Evolutionary conservation across 129 eudicot species (phyloP).

Genomic region (Cynara cardunculus): DNA sequence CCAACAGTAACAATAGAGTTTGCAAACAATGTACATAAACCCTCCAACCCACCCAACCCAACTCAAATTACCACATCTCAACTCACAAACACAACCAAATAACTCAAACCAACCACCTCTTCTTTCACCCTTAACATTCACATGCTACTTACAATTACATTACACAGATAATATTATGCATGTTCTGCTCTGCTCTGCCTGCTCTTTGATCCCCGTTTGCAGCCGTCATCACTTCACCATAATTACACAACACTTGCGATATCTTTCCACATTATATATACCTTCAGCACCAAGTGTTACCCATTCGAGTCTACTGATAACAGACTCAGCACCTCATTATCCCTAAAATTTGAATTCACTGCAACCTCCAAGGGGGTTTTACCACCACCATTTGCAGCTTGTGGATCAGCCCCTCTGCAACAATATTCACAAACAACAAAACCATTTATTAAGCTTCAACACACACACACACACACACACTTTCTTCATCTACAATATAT

Average conservation of each 20-base stretch:
- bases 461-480: neutral
- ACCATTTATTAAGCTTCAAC: neutral
- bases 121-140: constrained; percentile 2
- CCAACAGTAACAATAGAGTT: constrained; percentile 19
- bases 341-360: constrained; percentile 62
- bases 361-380: constrained; percentile 66
- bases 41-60: neutral
- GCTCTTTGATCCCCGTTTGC: neutral
- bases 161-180: constrained; percentile 17
- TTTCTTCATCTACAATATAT: neutral
- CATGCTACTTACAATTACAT: constrained; percentile 21
- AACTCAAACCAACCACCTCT: constrained; percentile 23
- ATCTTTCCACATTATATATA: constrained; percentile 5
- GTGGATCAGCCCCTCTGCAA: constrained; percentile 85
- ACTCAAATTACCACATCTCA: constrained; percentile 16
- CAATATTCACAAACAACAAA: neutral
- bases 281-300: constrained; percentile 14
- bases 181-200: neutral
- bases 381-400: constrained; percentile 50
- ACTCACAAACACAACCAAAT: constrained; percentile 17
- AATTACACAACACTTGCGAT: neutral
- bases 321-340: constrained; percentile 58
- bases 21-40: constrained; percentile 22
- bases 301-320: constrained; percentile 45
- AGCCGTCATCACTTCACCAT: neutral